Base-by-base conservation (phyloP, 1,284 basidiomycete species). In the Sporisorium graminicola region DNA sequence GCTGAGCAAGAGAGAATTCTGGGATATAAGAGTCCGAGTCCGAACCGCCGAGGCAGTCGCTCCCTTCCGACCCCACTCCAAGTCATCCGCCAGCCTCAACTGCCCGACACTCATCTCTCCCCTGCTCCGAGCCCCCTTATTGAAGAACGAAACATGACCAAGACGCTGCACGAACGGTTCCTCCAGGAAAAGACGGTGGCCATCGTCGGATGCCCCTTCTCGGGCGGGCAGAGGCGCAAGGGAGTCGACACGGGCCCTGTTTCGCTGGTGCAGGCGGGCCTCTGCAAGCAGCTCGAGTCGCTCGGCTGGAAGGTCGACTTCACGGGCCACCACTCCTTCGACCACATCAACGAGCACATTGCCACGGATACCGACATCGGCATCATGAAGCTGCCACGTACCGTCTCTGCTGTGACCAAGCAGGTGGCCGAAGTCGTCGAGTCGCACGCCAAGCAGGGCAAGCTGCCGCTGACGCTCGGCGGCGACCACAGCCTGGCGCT, bases 231-330 rank as follows among this genome's bases (percentile, higher is more conserved):
- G 65, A 79, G 78, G 26, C 79, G 81, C 58, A 61, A 74, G 53
- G 84, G 84, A 50, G 84, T 85, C 50, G 84, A 85, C 53, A 68
- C 65, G 2, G 84, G 83, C 8, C 83, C 84, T 44, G 75, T 79
- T 64, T 72, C 78, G 40, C 67, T 85, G 40, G 65, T 84, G 22
- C 46, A 60, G 31, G 83, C 83, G 1, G 84, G 81, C 5, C 75
- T 85, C 49, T 66, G 70, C 54, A 40, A 73, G 46, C 83, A 84
- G 77, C 77, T 85, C 71, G 66, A 80, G 58, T 59, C 88, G 13
- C 90, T 99, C 27, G 95, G 94, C 53, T 98, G 94, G 94, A 88
- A 91, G 27, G 94, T 98, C 81, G 87, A 91, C 55, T 95, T 96
- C 84, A 91, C 94, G 74, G 92, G 93, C 2, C 92, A 94, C 82